These are phyloP conservation scores for Sporodiniella umbellata DNA, from an alignment of 371 early-diverging fungal genomes.

Conservation along the genomic window DNA sequence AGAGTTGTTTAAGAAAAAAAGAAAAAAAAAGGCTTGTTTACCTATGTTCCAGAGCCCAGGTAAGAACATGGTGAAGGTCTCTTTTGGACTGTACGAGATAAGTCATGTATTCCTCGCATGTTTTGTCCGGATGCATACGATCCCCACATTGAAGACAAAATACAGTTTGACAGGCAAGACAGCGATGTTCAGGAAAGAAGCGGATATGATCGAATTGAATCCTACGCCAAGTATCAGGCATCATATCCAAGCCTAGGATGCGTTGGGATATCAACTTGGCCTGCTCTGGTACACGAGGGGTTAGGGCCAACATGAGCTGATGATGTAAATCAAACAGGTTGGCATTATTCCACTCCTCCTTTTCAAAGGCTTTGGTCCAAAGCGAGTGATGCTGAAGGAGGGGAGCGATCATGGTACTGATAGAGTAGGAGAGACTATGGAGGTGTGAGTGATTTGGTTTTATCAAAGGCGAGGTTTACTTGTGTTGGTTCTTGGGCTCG, in stretches of 20 bases:
- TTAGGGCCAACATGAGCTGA: conserved; percentile 14
- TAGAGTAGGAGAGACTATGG: too few species aligned
- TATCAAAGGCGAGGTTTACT: too few species aligned
- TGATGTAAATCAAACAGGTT: conserved; percentile 26
- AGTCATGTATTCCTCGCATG: conserved; percentile 52
- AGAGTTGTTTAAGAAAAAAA: too few species aligned
- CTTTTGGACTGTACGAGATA: conserved; percentile 13
- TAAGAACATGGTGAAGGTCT: conserved; percentile 36
- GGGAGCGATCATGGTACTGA: neutral
- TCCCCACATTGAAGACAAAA: conserved; percentile 63
- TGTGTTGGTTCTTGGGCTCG: too few species aligned
- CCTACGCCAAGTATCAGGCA: conserved; percentile 62
- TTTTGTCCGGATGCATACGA: conserved; percentile 38
- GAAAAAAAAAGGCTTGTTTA: too few species aligned
- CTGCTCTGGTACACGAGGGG: neutral
- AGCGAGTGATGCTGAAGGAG: neutral
- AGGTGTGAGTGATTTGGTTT: too few species aligned
- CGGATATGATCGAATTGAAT: conserved; percentile 66
- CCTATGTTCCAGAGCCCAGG: conserved; percentile 48
- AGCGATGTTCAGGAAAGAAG: conserved; percentile 49
- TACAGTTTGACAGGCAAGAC: conserved; percentile 35
- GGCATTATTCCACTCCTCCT: conserved; percentile 27
- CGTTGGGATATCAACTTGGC: conserved; percentile 29
- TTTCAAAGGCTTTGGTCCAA: conserved; percentile 17
- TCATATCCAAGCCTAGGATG: conserved; percentile 52